These are phyloP conservation scores for Cylindrotheca closterium DNA, from an alignment of 108 stramenopile species.

Conservation along the genomic window DNA sequence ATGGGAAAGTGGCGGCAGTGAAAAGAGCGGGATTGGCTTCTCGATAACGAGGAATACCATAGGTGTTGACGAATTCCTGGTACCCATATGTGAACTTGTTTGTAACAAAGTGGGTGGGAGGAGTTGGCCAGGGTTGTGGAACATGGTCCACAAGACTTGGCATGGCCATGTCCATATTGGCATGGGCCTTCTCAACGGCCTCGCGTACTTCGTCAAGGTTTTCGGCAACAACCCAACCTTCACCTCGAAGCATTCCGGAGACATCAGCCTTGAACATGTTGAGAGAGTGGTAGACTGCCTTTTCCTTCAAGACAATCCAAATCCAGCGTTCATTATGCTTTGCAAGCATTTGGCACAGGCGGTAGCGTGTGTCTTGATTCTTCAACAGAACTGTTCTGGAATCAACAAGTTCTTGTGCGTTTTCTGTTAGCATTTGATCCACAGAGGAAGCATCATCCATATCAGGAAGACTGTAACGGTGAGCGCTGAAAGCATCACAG, in stretches of 20 bases:
- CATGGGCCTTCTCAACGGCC: constrained; percentile 82
- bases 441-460: constrained; percentile 89
- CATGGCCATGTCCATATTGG: constrained; percentile 88
- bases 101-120: constrained; percentile 96
- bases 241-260: constrained; percentile 93
- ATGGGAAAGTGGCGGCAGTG: constrained; percentile 98
- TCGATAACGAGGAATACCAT: constrained; percentile 96
- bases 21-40: constrained; percentile 99
- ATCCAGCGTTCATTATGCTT: constrained; percentile 88
- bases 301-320: constrained; percentile 90
- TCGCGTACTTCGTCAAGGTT: constrained; percentile 63
- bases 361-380: constrained; percentile 94
- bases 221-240: constrained; percentile 95
- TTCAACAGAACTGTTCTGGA: constrained; percentile 89
- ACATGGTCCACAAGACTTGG: constrained; percentile 87
- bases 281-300: constrained; percentile 95
- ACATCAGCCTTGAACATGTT: constrained; percentile 98
- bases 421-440: constrained; percentile 83
- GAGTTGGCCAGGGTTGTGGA: constrained; percentile 91
- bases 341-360: constrained; percentile 89
- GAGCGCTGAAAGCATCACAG: constrained; percentile 94
- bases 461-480: constrained; percentile 92
- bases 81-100: constrained; percentile 94
- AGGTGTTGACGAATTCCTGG: constrained; percentile 99
- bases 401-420: constrained; percentile 87